Evolutionary conservation across 176 grass and related monocot species (phyloP).

Genomic region (Oryza meridionalis): DNA sequence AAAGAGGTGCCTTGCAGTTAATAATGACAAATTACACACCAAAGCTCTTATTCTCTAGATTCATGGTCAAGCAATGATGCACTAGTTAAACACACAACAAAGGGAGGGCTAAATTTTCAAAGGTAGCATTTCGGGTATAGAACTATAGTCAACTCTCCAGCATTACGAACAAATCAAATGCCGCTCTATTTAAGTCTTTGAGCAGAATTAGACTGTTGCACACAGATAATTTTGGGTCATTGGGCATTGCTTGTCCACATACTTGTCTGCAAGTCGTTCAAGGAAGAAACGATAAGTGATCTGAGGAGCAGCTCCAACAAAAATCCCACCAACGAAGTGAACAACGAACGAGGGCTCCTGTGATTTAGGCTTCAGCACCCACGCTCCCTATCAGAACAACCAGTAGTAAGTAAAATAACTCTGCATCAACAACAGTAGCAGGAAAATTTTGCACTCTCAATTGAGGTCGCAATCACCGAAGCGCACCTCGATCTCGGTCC

Average conservation of each 20-base stretch:
- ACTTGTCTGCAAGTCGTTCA: slow-evolving; percentile 78
- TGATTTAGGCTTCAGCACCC: slow-evolving; percentile 78
- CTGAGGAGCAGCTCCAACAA: slow-evolving; percentile 95
- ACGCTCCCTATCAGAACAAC: slow-evolving; percentile 67
- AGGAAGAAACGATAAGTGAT: slow-evolving; percentile 94
- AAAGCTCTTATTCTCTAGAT: not conserved
- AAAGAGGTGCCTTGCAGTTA: not conserved
- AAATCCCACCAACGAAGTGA: slow-evolving; percentile 91
- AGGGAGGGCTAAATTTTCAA: not conserved
- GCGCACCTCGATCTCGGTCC: slow-evolving; percentile 86
- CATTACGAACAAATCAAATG: not conserved
- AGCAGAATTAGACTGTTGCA: not conserved
- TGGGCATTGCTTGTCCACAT: slow-evolving; percentile 20
- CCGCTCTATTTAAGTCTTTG: not conserved
- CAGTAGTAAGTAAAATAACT: slow-evolving; percentile 6
- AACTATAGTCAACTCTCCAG: not conserved
- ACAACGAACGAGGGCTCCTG: slow-evolving; percentile 60
- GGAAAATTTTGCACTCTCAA: not conserved
- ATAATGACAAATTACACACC: not conserved
- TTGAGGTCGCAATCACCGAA: slow-evolving; percentile 6
- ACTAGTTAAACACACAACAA: slow-evolving; percentile 1
- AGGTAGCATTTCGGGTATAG: not conserved
- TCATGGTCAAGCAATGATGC: not conserved
- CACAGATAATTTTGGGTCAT: slow-evolving; percentile 7
- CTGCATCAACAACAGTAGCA: not conserved